Conservation (phyloP, 257 asterid species). For the Penstemon barbatus region DNA sequence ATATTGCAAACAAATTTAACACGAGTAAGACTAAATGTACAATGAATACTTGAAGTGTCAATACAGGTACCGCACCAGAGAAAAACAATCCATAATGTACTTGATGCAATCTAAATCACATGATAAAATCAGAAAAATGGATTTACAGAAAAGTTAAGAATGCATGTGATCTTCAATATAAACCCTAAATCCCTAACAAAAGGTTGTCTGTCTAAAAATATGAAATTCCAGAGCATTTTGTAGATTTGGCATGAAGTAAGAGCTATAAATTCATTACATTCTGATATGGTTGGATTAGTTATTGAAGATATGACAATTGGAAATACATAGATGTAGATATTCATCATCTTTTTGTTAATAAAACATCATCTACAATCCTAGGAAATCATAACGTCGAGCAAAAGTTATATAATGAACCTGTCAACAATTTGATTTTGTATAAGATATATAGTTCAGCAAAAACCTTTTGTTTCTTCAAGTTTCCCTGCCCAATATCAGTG, state of each 20-base stretch:
- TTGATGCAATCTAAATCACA: slow-evolving; percentile 11
- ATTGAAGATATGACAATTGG: not conserved
- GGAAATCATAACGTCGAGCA: not conserved
- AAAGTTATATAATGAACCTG: not conserved
- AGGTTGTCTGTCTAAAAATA: slow-evolving; percentile 6
- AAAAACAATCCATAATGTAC: slow-evolving; percentile 3
- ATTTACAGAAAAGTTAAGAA: not conserved
- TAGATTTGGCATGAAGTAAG: not conserved
- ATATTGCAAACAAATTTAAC: not conserved
- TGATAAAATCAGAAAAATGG: not conserved
- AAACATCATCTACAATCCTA: not conserved
- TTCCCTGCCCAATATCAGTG: slow-evolving; percentile 37
- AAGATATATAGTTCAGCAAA: slow-evolving; percentile 10
- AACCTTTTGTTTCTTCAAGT: slow-evolving; percentile 72
- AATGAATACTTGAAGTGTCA: slow-evolving; percentile 11
- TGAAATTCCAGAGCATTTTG: slow-evolving; percentile 13
- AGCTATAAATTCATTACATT: too few species aligned
- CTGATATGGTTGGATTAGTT: not conserved
- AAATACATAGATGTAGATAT: slow-evolving; percentile 4
- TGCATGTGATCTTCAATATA: not conserved
- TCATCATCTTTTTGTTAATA: not conserved
- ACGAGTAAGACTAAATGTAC: not conserved
- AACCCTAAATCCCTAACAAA: not conserved
- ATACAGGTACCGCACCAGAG: not conserved
- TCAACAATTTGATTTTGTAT: slow-evolving; percentile 21